A percentile compares a stretch with the other conserved stretches of the same genome.
phyloP scores from a whole-genome alignment of 2,329 filamentous ascomycete genomes.

The Paracamarosporium sp. region DNA sequence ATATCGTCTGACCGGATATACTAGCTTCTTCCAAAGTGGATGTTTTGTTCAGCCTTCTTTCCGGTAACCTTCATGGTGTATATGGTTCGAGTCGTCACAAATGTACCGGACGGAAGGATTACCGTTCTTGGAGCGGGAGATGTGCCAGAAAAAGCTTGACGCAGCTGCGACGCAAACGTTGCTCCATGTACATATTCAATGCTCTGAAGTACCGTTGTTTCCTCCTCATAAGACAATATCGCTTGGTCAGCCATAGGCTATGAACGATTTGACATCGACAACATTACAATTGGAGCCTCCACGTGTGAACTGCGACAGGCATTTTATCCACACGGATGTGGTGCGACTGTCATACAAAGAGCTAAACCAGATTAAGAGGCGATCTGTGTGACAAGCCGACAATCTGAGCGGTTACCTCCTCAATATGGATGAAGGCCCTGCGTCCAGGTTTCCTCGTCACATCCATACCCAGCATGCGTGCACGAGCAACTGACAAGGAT shows the following conservation, averaged over 20 bases:
- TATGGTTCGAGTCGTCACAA: too few species aligned
- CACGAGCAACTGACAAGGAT: constrained; percentile 11
- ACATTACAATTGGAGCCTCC: too few species aligned
- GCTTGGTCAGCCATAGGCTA: background rate
- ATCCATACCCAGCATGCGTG: constrained; percentile 5
- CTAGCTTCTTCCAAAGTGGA: too few species aligned
- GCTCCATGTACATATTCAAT: background rate
- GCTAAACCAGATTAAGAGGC: background rate
- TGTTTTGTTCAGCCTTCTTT: background rate
- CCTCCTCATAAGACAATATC: background rate
- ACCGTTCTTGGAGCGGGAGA: background rate
- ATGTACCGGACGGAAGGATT: constrained; percentile 5
- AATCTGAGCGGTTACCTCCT: constrained; percentile 11
- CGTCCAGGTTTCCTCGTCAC: constrained; percentile 10
- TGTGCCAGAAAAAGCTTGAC: background rate
- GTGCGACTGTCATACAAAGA: background rate
- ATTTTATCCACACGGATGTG: background rate
- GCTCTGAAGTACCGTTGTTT: background rate
- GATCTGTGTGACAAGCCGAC: background rate
- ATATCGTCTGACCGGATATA: too few species aligned
- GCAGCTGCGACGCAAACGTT: background rate
- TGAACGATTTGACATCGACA: background rate
- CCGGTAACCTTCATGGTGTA: background rate
- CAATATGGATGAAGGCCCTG: constrained; percentile 14
- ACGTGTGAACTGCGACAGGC: background rate